These are phyloP conservation scores for Jackrogersella multiformis DNA, from an alignment of 495 filamentous ascomycete genomes.

Conservation along the genomic window DNA sequence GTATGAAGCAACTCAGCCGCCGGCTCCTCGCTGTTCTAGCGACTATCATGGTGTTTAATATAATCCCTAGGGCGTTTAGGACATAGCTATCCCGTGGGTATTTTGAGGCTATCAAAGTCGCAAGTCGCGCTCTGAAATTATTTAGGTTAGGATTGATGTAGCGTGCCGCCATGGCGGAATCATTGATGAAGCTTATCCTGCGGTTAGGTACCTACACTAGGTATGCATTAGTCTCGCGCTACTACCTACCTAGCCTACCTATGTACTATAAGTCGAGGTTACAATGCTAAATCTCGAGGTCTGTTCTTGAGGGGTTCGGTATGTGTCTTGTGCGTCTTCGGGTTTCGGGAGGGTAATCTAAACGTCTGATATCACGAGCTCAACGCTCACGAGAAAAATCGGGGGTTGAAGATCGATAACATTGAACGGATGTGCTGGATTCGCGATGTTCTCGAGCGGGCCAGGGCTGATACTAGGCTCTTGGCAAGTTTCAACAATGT, in stretches of 20 bases:
- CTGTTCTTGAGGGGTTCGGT: conserved; percentile 26
- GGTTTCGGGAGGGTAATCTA: conserved; percentile 22
- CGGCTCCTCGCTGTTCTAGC: conserved; percentile 10
- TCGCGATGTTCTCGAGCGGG: conserved; percentile 19
- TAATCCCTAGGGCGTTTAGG: background rate
- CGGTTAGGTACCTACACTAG: too few relatives aligned
- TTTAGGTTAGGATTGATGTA: conserved; percentile 4
- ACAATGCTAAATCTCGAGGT: conserved; percentile 2
- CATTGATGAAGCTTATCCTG: conserved; percentile 20
- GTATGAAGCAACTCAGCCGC: conserved; percentile 22
- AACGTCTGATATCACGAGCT: background rate
- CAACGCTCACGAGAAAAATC: background rate
- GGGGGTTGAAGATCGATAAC: background rate
- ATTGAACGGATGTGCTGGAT: conserved; percentile 16
- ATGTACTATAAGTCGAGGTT: conserved; percentile 1
- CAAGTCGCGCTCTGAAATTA: conserved; percentile 3
- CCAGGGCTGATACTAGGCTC: conserved; percentile 18
- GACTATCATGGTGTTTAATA: conserved; percentile 17
- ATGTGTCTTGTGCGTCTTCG: conserved; percentile 33
- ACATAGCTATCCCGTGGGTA: background rate
- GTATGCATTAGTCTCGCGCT: conserved; percentile 2
- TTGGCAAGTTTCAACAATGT: conserved; percentile 41
- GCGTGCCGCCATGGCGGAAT: conserved; percentile 20
- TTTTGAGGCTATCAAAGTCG: conserved; percentile 12
- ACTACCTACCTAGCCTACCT: too few relatives aligned